Percentiles rank a stretch among this genome's conserved stretches.
These are phyloP conservation scores for Manihot esculenta DNA, from an alignment of 441 rosid species.

Conservation along the genomic window DNA sequence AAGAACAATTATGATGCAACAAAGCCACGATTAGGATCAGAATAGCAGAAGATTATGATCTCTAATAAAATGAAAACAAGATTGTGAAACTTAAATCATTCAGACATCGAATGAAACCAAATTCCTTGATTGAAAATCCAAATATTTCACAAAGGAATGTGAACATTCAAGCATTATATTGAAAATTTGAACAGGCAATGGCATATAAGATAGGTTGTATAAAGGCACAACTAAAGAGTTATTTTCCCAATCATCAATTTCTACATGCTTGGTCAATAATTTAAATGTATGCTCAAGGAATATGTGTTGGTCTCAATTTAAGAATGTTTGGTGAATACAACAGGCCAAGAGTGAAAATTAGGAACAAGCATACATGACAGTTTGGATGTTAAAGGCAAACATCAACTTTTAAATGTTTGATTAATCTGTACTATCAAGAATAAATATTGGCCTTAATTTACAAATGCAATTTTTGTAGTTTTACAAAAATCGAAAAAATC, in stretches of 20 bases:
- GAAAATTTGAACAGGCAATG: neutral
- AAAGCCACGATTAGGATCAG: neutral
- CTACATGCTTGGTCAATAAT: neutral
- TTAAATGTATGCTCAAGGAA: neutral
- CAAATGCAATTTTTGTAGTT: conserved; percentile 6
- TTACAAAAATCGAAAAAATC: conserved; percentile 15
- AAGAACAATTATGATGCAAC: neutral
- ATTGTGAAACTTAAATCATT: conserved; percentile 3
- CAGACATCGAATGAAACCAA: neutral
- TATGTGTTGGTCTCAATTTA: neutral
- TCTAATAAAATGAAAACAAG: neutral
- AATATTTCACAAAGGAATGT: neutral
- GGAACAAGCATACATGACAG: neutral
- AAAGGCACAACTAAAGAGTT: neutral
- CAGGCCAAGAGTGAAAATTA: neutral
- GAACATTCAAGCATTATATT: neutral
- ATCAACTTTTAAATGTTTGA: neutral
- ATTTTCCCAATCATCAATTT: neutral
- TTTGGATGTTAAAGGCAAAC: conserved; percentile 5
- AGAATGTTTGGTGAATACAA: neutral
- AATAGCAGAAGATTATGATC: neutral
- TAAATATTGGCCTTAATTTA: neutral
- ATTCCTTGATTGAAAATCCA: neutral
- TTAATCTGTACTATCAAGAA: too few relatives aligned
- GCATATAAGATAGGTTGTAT: neutral